Conservation (phyloP, 2,329 filamentous ascomycete genomes). For the Aspergillus melleus region DNA sequence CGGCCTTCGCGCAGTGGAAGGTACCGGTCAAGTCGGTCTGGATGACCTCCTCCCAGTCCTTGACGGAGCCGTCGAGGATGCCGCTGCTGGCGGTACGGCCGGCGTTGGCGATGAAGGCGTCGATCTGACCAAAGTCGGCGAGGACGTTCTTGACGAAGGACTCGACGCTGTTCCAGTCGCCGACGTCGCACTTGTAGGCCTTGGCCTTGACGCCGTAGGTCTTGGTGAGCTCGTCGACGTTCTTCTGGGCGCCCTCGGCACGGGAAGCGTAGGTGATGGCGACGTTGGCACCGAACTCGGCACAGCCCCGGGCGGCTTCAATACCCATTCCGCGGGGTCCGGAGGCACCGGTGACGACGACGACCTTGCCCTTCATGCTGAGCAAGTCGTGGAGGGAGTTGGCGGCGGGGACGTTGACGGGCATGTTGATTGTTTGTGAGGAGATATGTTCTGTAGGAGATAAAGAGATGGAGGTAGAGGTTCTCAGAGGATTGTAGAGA, state of each 20-base stretch:
- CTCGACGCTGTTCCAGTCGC: constrained; percentile 57
- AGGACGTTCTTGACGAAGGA: constrained; percentile 60
- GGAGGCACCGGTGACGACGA: constrained; percentile 51
- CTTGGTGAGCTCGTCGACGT: constrained; percentile 60
- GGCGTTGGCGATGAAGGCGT: constrained; percentile 69
- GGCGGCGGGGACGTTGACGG: constrained; percentile 38
- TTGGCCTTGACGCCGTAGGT: constrained; percentile 66
- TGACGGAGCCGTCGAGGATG: constrained; percentile 67
- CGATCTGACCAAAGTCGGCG: constrained; percentile 69
- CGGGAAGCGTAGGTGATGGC: constrained; percentile 68
- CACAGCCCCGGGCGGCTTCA: constrained; percentile 64
- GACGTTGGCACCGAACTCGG: constrained; percentile 64
- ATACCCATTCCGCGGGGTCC: constrained; percentile 69
- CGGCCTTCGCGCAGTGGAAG: constrained; percentile 83
- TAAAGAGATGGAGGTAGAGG: background rate
- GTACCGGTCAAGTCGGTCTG: constrained; percentile 83
- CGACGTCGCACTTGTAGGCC: constrained; percentile 66
- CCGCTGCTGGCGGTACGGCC: constrained; percentile 69
- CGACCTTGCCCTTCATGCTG: constrained; percentile 50
- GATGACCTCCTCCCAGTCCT: constrained; percentile 76
- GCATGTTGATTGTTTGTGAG: constrained; percentile 30
- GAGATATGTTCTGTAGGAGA: background rate
- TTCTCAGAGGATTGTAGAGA: background rate
- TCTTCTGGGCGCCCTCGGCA: constrained; percentile 63
- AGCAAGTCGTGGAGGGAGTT: constrained; percentile 43